A percentile compares a stretch with the other conserved stretches of the same genome.
Conservation (phyloP, 1,284 basidiomycete species). For the Apiotrichum gracile region DNA sequence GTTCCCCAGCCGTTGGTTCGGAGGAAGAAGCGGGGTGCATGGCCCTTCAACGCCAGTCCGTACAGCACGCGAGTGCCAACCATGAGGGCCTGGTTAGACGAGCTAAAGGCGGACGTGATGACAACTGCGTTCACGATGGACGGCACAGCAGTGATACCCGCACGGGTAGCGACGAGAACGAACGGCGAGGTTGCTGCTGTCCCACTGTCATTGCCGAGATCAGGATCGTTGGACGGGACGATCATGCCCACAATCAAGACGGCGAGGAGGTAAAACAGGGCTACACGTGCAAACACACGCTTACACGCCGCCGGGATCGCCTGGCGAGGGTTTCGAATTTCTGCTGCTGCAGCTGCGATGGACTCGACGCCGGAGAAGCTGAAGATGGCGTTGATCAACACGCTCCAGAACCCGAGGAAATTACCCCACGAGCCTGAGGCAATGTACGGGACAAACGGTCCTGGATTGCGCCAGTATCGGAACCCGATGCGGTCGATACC, state of each 20-base stretch:
- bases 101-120: conserved; percentile 21
- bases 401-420: conserved; percentile 24
- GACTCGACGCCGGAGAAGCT: conserved; percentile 22
- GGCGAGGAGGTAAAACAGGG: conserved; percentile 56
- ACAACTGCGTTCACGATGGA: conserved; percentile 44
- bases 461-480: conserved; percentile 65
- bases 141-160: conserved; percentile 60
- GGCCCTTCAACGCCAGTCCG: conserved; percentile 48
- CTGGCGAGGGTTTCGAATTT: conserved; percentile 30
- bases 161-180: conserved; percentile 56
- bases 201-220: conserved; percentile 34
- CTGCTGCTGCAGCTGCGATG: conserved; percentile 33
- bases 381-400: conserved; percentile 29
- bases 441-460: conserved; percentile 46
- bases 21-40: conserved; percentile 50
- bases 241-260: conserved; percentile 61
- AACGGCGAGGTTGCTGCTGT: conserved; percentile 68
- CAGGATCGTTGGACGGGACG: conserved; percentile 47
- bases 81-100: conserved; percentile 21
- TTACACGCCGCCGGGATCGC: conserved; percentile 23
- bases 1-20: conserved; percentile 50
- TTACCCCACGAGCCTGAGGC: conserved; percentile 14
- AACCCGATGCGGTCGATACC: conserved; percentile 49
- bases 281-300: conserved; percentile 14
- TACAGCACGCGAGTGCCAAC: conserved; percentile 44